Conservation (phyloP, 257 asterid species). For the Solanum pinnatisectum region DNA sequence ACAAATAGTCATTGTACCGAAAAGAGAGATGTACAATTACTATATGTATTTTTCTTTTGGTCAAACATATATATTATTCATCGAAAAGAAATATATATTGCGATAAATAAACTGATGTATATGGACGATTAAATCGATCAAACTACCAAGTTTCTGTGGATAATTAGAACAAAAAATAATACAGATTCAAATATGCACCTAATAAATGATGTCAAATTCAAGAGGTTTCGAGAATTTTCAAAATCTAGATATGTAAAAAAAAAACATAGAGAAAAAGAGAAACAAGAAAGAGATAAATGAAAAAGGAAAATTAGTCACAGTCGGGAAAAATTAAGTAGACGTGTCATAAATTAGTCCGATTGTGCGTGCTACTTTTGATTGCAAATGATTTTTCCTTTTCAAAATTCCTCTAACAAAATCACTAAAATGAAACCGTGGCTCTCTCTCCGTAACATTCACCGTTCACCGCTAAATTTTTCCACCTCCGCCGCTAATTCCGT, state of each 20-base stretch:
- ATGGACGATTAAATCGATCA: not conserved
- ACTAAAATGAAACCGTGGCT: constrained; percentile 11
- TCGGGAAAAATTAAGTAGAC: not conserved
- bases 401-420: not conserved
- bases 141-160: not conserved
- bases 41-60: too few relatives aligned
- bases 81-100: too few relatives aligned
- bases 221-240: not conserved
- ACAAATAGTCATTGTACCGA: too few relatives aligned
- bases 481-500: not conserved
- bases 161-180: not conserved
- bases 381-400: not conserved
- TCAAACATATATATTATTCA: too few relatives aligned
- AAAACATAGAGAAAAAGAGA: not conserved
- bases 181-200: not conserved
- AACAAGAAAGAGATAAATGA: not conserved
- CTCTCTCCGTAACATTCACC: constrained; percentile 6
- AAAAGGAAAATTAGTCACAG: not conserved
- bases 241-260: not conserved
- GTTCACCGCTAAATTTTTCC: not conserved
- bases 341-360: not conserved
- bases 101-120: too few relatives aligned
- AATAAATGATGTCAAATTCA: not conserved
- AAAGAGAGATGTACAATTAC: not conserved
- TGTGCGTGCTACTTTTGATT: not conserved